Percentiles rank a stretch among this genome's conserved stretches.
Conservation (phyloP, 164 flowering plant genomes). For the Liriodendron chinense region DNA sequence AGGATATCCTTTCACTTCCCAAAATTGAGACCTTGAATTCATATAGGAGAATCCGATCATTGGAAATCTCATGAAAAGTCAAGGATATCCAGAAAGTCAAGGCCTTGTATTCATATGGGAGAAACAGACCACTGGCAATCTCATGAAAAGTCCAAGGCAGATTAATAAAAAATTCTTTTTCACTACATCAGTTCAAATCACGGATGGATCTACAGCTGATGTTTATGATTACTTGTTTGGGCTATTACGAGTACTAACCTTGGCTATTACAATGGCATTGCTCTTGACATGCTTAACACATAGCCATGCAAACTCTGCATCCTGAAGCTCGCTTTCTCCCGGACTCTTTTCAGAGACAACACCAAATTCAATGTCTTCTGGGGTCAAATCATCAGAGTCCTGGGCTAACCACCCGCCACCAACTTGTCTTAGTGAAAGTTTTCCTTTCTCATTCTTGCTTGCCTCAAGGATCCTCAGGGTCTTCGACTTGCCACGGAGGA, state of each 20-base stretch:
- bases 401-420: constrained; percentile 99
- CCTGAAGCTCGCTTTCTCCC: constrained; percentile 54
- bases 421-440: constrained; percentile 90
- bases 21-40: not conserved
- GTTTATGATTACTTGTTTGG: not conserved
- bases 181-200: not conserved
- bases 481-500: constrained; percentile 91
- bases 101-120: not conserved
- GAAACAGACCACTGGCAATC: not conserved
- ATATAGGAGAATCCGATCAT: not conserved
- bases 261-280: constrained; percentile 97
- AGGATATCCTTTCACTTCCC: not conserved
- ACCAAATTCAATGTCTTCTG: constrained; percentile 65
- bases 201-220: not conserved
- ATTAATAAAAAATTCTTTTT: too few relatives aligned
- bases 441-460: constrained; percentile 66
- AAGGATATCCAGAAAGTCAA: not conserved
- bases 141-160: not conserved
- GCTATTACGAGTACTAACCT: constrained; percentile 43
- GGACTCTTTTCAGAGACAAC: constrained; percentile 60
- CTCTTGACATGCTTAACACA: constrained; percentile 99
- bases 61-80: not conserved
- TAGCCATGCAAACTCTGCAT: constrained; percentile 97
- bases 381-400: constrained; percentile 85
- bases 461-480: constrained; percentile 92